Percentiles rank a stretch among this genome's conserved stretches.
Conservation (phyloP, 2,329 filamentous ascomycete species). For the Orbilia javanica region DNA sequence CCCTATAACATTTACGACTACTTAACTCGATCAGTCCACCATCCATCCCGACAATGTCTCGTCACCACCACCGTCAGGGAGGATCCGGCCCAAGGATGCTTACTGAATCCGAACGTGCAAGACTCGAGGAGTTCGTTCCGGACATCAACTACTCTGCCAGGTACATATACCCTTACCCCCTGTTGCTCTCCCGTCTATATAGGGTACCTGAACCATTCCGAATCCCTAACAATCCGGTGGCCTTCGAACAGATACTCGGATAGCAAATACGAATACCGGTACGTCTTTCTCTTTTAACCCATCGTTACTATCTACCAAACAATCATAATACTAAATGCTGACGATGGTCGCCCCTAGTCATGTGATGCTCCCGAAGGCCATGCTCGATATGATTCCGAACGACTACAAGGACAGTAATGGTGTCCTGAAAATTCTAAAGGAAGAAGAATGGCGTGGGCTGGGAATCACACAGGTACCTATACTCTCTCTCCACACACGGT, state of each 20-base stretch:
- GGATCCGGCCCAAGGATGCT: constrained; percentile 80
- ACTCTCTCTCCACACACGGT: neutral
- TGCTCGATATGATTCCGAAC: constrained; percentile 96
- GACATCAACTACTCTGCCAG: constrained; percentile 94
- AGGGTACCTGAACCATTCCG: neutral
- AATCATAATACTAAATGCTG: no score
- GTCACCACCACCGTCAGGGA: constrained; percentile 58
- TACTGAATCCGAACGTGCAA: constrained; percentile 82
- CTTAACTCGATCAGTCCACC: neutral
- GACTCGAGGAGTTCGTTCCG: constrained; percentile 91
- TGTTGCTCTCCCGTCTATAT: neutral
- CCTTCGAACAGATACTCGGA: constrained; percentile 82
- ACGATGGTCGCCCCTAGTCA: constrained; percentile 69
- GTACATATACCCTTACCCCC: constrained; percentile 67
- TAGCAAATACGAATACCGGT: constrained; percentile 89
- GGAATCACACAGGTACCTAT: constrained; percentile 91
- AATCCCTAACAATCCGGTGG: neutral
- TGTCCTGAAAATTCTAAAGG: constrained; percentile 95
- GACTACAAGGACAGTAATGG: constrained; percentile 90
- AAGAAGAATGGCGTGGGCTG: constrained; percentile 96
- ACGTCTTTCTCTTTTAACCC: neutral
- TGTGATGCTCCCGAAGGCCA: constrained; percentile 95
- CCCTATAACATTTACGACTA: neutral
- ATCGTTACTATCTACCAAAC: no score
- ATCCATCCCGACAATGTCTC: constrained; percentile 31